phyloP scores from a whole-genome alignment of 192 early-diverging fungal species.

The Umbelopsis isabellina region DNA sequence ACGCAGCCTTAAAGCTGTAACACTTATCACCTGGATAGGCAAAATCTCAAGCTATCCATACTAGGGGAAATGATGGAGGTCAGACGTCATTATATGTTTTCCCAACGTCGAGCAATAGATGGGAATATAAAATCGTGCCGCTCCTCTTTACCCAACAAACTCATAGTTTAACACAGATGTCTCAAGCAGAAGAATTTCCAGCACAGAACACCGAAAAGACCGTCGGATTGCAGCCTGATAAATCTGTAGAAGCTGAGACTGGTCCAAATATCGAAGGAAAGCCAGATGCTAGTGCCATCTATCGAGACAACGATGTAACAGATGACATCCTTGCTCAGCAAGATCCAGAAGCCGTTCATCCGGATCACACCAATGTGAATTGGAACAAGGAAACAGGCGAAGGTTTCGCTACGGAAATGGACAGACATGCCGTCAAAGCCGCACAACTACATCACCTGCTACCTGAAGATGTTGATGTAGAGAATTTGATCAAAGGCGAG shows the following conservation, averaged over 20 bases:
- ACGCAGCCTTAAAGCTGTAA: too few species aligned
- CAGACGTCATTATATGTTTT: background rate
- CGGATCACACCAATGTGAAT: constrained; percentile 8
- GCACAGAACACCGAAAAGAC: background rate
- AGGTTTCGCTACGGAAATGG: constrained; percentile 23
- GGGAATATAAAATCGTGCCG: background rate
- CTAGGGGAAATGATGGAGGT: constrained; percentile 6
- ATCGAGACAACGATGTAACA: background rate
- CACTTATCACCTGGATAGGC: too few species aligned
- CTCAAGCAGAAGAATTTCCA: constrained; percentile 5
- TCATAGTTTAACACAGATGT: background rate
- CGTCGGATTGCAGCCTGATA: background rate
- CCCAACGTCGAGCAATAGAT: background rate
- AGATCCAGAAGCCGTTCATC: constrained; percentile 13
- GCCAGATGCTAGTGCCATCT: constrained; percentile 17
- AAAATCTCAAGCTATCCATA: background rate
- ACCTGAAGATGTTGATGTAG: background rate
- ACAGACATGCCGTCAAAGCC: constrained; percentile 14
- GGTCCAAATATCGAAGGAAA: constrained; percentile 9
- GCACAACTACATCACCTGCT: constrained; percentile 1
- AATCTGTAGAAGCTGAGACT: background rate
- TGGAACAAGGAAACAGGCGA: constrained; percentile 11
- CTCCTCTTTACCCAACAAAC: too few species aligned
- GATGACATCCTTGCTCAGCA: constrained; percentile 7
- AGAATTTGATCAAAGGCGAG: constrained; percentile 7